Evolutionary conservation across 768 basidiomycete species (phyloP).

Genomic region (Nevesoporus exiguus): DNA sequence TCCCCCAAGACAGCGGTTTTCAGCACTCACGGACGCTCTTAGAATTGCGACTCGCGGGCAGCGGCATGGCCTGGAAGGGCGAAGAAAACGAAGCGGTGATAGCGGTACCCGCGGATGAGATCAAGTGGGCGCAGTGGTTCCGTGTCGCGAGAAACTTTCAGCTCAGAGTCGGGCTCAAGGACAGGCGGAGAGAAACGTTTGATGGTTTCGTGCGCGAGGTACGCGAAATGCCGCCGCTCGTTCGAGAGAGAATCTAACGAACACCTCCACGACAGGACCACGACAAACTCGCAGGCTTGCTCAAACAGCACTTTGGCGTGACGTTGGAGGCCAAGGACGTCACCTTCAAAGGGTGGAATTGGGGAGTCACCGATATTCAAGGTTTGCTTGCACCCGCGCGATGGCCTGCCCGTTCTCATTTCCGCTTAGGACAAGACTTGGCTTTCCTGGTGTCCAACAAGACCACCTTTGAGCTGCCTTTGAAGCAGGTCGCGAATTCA

Average conservation of each 20-base stretch:
- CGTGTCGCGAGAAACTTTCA: conserved; percentile 92
- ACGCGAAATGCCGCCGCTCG: conserved; percentile 1
- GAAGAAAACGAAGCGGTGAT: conserved; percentile 60
- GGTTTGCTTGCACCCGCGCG: conserved; percentile 43
- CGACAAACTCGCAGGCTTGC: conserved; percentile 72
- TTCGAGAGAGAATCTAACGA: neutral
- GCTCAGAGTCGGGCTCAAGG: conserved; percentile 77
- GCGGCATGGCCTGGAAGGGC: conserved; percentile 94
- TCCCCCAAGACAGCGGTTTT: neutral
- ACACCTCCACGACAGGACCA: conserved; percentile 59
- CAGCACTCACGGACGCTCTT: conserved; percentile 1
- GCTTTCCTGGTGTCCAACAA: conserved; percentile 88
- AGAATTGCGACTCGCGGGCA: conserved; percentile 86
- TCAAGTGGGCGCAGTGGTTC: conserved; percentile 89
- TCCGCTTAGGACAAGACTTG: conserved; percentile 72
- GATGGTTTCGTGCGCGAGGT: conserved; percentile 94
- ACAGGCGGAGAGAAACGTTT: conserved; percentile 77
- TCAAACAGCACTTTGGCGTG: conserved; percentile 86
- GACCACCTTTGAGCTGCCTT: conserved; percentile 85
- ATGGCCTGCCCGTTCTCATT: neutral
- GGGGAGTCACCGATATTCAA: conserved; percentile 94
- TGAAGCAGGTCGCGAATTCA: conserved; percentile 87
- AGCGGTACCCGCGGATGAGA: conserved; percentile 64
- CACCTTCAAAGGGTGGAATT: conserved; percentile 96
- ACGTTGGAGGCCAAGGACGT: conserved; percentile 83